Evolutionary conservation across 768 basidiomycete genomes (phyloP).

Genomic region (Lepiota venenata): DNA sequence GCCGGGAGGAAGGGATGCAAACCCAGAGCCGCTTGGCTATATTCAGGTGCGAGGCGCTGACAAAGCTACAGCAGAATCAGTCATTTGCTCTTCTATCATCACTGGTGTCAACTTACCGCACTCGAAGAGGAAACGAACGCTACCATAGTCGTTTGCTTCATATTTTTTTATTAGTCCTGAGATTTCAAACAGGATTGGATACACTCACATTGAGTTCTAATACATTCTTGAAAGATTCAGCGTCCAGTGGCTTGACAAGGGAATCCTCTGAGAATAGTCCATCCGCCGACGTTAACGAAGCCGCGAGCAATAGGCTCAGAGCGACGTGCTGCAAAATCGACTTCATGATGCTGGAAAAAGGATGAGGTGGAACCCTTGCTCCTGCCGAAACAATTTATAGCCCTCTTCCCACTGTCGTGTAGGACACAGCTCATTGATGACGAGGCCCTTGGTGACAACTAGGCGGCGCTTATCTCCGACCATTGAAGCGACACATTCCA

Average conservation of each 20-base stretch:
- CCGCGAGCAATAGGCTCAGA: slow-evolving; percentile 23
- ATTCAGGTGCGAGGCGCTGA: slow-evolving; percentile 79
- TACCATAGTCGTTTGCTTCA: slow-evolving; percentile 68
- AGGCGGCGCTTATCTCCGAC: no score
- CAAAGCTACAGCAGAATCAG: slow-evolving; percentile 56
- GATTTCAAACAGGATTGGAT: background rate
- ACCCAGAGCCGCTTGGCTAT: slow-evolving; percentile 72
- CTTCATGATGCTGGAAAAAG: background rate
- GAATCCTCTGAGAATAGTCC: slow-evolving; percentile 40
- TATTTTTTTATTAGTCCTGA: background rate
- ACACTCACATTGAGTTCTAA: slow-evolving; percentile 74
- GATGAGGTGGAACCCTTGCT: background rate
- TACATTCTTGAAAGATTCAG: slow-evolving; percentile 60
- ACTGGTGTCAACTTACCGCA: slow-evolving; percentile 46
- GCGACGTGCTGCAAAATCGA: background rate
- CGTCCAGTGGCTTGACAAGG: slow-evolving; percentile 71
- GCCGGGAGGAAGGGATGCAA: slow-evolving; percentile 80
- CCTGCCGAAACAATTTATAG: background rate
- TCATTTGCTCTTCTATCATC: background rate
- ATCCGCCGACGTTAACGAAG: slow-evolving; percentile 45
- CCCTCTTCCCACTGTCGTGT: background rate
- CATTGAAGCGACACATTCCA: no score
- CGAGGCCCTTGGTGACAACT: no score
- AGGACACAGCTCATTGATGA: slow-evolving; percentile 1
- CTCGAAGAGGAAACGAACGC: slow-evolving; percentile 95